A percentile compares a stretch with the other conserved stretches of the same genome.
Evolutionary conservation across 345 rosid species (phyloP).

Genomic region (Lumnitzera racemosa): DNA sequence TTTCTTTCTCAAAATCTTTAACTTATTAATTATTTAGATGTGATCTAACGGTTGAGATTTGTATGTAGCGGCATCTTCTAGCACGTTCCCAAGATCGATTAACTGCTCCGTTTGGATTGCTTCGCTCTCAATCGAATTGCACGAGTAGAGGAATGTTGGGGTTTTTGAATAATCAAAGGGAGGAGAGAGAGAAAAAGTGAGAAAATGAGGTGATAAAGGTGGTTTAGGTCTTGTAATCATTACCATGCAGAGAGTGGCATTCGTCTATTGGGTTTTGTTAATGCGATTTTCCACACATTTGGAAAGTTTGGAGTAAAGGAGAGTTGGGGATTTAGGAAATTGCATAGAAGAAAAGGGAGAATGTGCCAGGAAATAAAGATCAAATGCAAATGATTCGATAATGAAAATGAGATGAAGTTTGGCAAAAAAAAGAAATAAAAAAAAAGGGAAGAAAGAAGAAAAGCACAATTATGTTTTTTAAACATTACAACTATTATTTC

Average conservation of each 20-base stretch:
- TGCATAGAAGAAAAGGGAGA: conserved; percentile 1
- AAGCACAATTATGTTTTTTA: no score
- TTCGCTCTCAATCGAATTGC: conserved; percentile 2
- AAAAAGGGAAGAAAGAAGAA: no score
- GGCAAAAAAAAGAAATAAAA: no score
- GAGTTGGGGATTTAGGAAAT: background rate
- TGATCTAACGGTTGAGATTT: conserved; percentile 93
- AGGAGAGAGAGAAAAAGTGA: background rate
- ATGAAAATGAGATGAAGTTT: background rate
- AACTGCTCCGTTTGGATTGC: no score
- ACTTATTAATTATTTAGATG: no score
- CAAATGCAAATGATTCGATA: conserved; percentile 5
- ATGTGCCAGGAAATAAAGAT: conserved; percentile 1
- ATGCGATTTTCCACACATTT: background rate
- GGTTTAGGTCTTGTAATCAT: conserved; percentile 5
- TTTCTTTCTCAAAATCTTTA: no score
- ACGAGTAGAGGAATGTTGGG: background rate
- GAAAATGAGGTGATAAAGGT: background rate
- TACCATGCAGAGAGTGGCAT: background rate
- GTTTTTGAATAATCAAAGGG: background rate
- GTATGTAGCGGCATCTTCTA: conserved; percentile 67
- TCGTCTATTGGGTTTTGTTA: no score
- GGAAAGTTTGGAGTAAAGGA: background rate
- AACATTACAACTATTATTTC: no score
- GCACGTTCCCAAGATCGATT: conserved; percentile 10